Percentiles rank a stretch among this genome's conserved stretches.
Evolutionary conservation across 768 basidiomycete species (phyloP).

Genomic region (Clathrus columnatus): DNA sequence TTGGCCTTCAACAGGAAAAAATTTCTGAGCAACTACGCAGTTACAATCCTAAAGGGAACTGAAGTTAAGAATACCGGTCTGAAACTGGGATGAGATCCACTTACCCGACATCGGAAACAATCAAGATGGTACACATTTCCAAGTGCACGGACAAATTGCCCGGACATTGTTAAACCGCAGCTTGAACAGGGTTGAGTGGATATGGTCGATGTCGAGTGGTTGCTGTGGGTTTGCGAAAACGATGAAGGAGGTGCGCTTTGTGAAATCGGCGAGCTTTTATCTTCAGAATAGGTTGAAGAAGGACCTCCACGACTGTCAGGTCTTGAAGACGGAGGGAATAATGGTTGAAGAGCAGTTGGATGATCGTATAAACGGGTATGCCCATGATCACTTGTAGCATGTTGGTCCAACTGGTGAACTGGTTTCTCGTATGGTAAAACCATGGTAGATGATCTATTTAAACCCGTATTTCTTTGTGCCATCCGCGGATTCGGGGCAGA

Average conservation of each 20-base stretch:
- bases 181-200: conserved; percentile 47
- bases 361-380: conserved; percentile 12
- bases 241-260: conserved; percentile 15
- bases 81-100: conserved; percentile 92
- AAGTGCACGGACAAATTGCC: conserved; percentile 92
- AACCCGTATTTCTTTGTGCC: neutral
- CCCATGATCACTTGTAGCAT: conserved; percentile 50
- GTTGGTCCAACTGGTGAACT: conserved; percentile 29
- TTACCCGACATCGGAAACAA: conserved; percentile 95
- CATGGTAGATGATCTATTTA: conserved; percentile 55
- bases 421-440: conserved; percentile 38
- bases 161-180: conserved; percentile 78
- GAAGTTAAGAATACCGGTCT: conserved; percentile 66
- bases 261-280: conserved; percentile 31
- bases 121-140: conserved; percentile 93
- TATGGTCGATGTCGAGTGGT: neutral
- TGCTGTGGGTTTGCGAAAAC: conserved; percentile 10
- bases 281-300: conserved; percentile 45
- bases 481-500: neutral
- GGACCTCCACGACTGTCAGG: conserved; percentile 38
- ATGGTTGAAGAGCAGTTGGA: conserved; percentile 37
- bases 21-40: conserved; percentile 93
- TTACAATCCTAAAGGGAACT: conserved; percentile 70
- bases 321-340: conserved; percentile 51
- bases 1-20: conserved; percentile 93